These are phyloP conservation scores for Solanum neorickii DNA, from an alignment of 257 asterid genomes.

Conservation along the genomic window DNA sequence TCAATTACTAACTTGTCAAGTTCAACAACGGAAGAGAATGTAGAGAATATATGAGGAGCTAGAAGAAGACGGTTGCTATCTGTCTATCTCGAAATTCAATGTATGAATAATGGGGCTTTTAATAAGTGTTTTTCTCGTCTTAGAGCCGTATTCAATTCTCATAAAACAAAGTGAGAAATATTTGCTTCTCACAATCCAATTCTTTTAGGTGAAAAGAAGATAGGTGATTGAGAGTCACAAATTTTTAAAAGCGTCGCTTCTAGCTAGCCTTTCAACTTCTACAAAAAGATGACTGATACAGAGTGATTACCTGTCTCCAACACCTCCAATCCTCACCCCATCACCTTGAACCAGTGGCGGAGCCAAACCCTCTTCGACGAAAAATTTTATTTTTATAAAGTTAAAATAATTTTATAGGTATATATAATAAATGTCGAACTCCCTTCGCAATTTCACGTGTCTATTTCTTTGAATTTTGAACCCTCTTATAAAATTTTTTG, in stretches of 20 bases:
- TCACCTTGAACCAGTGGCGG: not conserved
- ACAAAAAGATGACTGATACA: not conserved
- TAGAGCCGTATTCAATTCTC: not conserved
- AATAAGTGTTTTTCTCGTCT: not conserved
- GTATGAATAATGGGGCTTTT: not conserved
- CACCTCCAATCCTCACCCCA: not conserved
- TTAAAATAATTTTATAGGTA: too few relatives aligned
- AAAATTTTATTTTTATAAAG: too few relatives aligned
- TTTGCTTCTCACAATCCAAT: not conserved
- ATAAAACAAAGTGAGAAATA: not conserved
- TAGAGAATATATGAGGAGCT: not conserved
- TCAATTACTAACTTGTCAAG: not conserved
- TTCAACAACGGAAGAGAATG: not conserved
- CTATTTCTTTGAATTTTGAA: too few relatives aligned
- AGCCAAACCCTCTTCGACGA: too few relatives aligned
- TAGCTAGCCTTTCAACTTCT: not conserved
- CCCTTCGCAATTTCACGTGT: too few relatives aligned
- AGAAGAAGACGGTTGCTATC: not conserved
- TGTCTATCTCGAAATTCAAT: not conserved
- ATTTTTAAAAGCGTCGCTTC: too few relatives aligned
- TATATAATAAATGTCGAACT: too few relatives aligned
- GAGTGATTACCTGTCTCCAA: not conserved
- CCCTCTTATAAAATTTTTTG: too few relatives aligned
- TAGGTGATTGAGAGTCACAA: not conserved
- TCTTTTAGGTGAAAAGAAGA: too few relatives aligned